Percentiles rank a stretch among this genome's conserved stretches.
These are phyloP conservation scores for Scleroderma bovista DNA, from an alignment of 768 basidiomycete genomes.

Conservation along the genomic window DNA sequence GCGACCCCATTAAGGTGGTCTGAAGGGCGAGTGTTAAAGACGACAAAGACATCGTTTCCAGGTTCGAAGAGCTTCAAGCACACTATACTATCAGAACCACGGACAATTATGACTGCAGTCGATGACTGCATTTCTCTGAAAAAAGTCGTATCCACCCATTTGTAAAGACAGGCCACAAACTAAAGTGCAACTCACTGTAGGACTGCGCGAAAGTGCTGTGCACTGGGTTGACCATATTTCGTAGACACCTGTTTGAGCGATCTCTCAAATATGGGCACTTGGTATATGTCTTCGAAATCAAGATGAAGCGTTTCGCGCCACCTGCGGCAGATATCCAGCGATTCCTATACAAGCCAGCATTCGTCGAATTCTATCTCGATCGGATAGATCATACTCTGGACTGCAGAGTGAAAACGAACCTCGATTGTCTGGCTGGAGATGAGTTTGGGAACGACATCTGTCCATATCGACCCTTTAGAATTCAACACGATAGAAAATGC, in stretches of 20 bases:
- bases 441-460: slow-evolving; percentile 9
- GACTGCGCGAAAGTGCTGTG: slow-evolving; percentile 25
- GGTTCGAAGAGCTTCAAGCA: slow-evolving; percentile 34
- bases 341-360: slow-evolving; percentile 37
- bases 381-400: background rate
- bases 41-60: slow-evolving; percentile 37
- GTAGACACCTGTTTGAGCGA: slow-evolving; percentile 32
- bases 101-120: slow-evolving; percentile 45
- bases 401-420: slow-evolving; percentile 4
- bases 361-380: too few relatives aligned
- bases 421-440: slow-evolving; percentile 13
- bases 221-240: slow-evolving; percentile 31
- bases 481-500: slow-evolving; percentile 27
- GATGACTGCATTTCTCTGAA: slow-evolving; percentile 21
- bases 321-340: slow-evolving; percentile 42
- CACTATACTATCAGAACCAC: slow-evolving; percentile 53
- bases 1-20: slow-evolving; percentile 47
- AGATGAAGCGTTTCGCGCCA: slow-evolving; percentile 43
- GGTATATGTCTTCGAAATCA: slow-evolving; percentile 46
- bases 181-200: slow-evolving; percentile 14
- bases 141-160: slow-evolving; percentile 5
- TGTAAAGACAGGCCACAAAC: background rate
- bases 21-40: slow-evolving; percentile 58
- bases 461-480: slow-evolving; percentile 2
- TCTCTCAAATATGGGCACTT: slow-evolving; percentile 41